Evolutionary conservation across 768 basidiomycete species (phyloP).

Genomic region (Mycena belliarum): DNA sequence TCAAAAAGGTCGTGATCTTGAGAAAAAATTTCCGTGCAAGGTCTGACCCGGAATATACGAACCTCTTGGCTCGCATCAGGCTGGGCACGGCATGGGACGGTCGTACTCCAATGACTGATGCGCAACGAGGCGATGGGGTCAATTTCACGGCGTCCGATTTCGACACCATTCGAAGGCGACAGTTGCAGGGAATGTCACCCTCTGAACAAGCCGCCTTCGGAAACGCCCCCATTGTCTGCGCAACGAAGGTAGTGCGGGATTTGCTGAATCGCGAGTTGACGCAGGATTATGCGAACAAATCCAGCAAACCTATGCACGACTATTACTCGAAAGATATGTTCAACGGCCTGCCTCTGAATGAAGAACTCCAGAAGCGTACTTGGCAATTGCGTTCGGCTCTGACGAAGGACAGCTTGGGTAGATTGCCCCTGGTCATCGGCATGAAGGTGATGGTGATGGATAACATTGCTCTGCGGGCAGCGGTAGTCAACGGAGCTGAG

Average conservation of each 20-base stretch:
- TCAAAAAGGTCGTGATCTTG: neutral
- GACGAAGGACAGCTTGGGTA: neutral
- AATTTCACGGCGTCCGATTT: neutral
- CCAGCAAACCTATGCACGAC: neutral
- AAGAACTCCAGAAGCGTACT: neutral
- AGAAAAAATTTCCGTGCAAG: neutral
- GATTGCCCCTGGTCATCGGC: neutral
- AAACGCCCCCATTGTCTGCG: neutral
- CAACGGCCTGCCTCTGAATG: neutral
- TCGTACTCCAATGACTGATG: neutral
- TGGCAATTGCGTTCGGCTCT: neutral
- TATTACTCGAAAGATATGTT: neutral
- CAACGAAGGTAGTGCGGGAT: neutral
- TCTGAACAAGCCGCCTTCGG: neutral
- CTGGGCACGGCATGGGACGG: slow-evolving; percentile 2
- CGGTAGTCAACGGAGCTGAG: neutral
- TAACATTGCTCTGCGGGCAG: neutral
- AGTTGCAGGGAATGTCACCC: neutral
- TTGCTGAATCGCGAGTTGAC: neutral
- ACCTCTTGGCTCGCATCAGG: neutral
- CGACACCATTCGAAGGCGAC: neutral
- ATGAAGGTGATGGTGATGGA: slow-evolving; percentile 1
- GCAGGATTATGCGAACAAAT: neutral
- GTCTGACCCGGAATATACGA: neutral
- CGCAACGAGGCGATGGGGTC: neutral